phyloP scores from a whole-genome alignment of 805 yeast species.

The Metahyphopichia silvanorum region DNA sequence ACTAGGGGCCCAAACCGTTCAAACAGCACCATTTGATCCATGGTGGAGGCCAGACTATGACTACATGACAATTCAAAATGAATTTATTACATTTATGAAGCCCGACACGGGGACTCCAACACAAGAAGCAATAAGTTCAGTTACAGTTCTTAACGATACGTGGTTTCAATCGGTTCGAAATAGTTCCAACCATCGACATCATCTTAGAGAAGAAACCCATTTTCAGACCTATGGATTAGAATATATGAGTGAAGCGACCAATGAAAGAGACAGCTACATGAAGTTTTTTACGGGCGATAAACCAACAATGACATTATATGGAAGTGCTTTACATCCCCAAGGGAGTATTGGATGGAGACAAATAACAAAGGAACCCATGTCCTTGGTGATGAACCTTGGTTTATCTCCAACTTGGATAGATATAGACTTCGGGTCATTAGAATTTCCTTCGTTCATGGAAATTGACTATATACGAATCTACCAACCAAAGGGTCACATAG shows the following conservation, averaged over 20 bases:
- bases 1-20: constrained; percentile 33
- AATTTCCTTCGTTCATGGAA: constrained; percentile 33
- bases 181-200: constrained; percentile 3
- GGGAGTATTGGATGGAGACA: constrained; percentile 36
- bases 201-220: constrained; percentile 8
- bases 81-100: constrained; percentile 31
- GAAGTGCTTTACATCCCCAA: constrained; percentile 36
- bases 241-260: constrained; percentile 21
- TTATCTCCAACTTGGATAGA: constrained; percentile 38
- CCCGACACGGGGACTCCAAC: constrained; percentile 34
- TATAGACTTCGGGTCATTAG: constrained; percentile 31
- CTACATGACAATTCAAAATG: constrained; percentile 24
- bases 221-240: constrained; percentile 37
- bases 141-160: constrained; percentile 29
- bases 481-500: constrained; percentile 28
- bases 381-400: constrained; percentile 37
- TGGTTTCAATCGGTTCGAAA: constrained; percentile 28
- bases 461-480: constrained; percentile 41
- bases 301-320: constrained; percentile 24
- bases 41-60: constrained; percentile 42
- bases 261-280: constrained; percentile 24
- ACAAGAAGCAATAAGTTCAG: constrained; percentile 38
- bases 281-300: constrained; percentile 30
- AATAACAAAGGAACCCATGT: constrained; percentile 37
- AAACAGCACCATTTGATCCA: constrained; percentile 43